phyloP scores from a whole-genome alignment of 352 stramenopile genomes.

The Plasmopara muralis region DNA sequence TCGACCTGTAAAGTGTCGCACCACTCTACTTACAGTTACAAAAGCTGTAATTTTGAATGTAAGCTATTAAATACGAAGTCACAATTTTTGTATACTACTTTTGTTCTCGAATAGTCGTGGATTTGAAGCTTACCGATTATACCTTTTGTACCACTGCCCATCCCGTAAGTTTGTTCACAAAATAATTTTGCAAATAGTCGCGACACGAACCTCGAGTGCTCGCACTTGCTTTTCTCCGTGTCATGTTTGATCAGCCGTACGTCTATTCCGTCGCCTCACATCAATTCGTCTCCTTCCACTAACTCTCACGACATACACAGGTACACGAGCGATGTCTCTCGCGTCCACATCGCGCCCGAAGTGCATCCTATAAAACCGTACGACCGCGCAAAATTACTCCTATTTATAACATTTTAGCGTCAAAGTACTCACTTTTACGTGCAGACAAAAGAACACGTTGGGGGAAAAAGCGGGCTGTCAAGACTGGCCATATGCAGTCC shows the following conservation, averaged over 20 bases:
- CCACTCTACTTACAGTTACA: no score
- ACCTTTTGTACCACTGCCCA: slow-evolving; percentile 11
- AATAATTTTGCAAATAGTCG: slow-evolving; percentile 16
- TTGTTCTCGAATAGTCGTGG: slow-evolving; percentile 14
- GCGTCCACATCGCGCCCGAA: slow-evolving; percentile 32
- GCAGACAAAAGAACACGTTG: slow-evolving; percentile 26
- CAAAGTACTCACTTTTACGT: slow-evolving; percentile 1
- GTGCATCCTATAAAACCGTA: slow-evolving; percentile 70
- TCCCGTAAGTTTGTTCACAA: slow-evolving; percentile 1
- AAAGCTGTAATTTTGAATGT: no score
- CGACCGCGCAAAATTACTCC: background rate
- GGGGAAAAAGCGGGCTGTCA: slow-evolving; percentile 40
- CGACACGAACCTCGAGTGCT: background rate
- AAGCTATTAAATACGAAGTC: no score
- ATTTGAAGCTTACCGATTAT: slow-evolving; percentile 5
- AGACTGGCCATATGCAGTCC: slow-evolving; percentile 71
- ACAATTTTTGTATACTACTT: background rate
- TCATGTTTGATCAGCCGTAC: slow-evolving; percentile 32
- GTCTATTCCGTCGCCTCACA: background rate
- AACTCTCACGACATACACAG: slow-evolving; percentile 15
- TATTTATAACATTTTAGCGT: background rate
- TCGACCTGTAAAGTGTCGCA: no score
- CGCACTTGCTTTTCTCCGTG: background rate
- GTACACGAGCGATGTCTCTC: slow-evolving; percentile 27
- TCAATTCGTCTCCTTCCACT: background rate